phyloP scores from a whole-genome alignment of 768 basidiomycete genomes.

The Leccinellum albellum region DNA sequence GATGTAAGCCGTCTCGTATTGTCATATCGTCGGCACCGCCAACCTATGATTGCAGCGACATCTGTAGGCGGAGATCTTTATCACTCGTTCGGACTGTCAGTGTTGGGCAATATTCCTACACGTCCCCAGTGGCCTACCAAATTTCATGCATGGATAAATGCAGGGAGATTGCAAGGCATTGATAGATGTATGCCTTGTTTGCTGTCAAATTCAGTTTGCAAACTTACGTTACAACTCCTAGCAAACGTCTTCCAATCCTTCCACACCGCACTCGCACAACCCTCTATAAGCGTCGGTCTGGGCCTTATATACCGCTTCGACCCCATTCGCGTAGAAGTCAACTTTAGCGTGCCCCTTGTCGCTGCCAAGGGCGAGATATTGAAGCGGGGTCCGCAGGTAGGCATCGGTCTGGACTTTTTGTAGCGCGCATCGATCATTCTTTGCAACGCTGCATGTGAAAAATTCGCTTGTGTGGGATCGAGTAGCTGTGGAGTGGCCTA shows the following conservation, averaged over 20 bases:
- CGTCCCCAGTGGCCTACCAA: slow-evolving; percentile 86
- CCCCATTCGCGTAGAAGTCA: slow-evolving; percentile 81
- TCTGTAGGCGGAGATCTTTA: slow-evolving; percentile 80
- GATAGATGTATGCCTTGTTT: slow-evolving; percentile 46
- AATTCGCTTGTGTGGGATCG: background rate
- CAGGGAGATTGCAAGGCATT: slow-evolving; percentile 65
- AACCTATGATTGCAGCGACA: slow-evolving; percentile 51
- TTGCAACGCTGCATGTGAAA: slow-evolving; percentile 9
- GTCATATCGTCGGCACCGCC: background rate
- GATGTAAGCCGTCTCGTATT: slow-evolving; percentile 41
- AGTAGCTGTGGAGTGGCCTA: background rate
- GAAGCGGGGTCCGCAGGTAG: slow-evolving; percentile 73
- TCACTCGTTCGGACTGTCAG: slow-evolving; percentile 72
- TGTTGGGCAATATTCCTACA: slow-evolving; percentile 69
- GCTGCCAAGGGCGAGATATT: slow-evolving; percentile 62
- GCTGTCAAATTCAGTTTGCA: background rate
- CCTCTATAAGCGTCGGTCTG: slow-evolving; percentile 76
- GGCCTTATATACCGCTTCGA: slow-evolving; percentile 83
- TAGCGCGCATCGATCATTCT: slow-evolving; percentile 25
- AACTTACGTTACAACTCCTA: background rate
- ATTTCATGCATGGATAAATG: slow-evolving; percentile 75
- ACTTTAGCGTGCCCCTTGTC: slow-evolving; percentile 80
- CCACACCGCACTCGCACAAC: slow-evolving; percentile 14
- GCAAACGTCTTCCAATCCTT: slow-evolving; percentile 10
- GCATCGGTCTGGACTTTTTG: slow-evolving; percentile 77